Evolutionary conservation across 2,329 filamentous ascomycete genomes (phyloP), one percentile per base, ranked within the genome.

Genomic region (Penicillium sp.): DNA sequence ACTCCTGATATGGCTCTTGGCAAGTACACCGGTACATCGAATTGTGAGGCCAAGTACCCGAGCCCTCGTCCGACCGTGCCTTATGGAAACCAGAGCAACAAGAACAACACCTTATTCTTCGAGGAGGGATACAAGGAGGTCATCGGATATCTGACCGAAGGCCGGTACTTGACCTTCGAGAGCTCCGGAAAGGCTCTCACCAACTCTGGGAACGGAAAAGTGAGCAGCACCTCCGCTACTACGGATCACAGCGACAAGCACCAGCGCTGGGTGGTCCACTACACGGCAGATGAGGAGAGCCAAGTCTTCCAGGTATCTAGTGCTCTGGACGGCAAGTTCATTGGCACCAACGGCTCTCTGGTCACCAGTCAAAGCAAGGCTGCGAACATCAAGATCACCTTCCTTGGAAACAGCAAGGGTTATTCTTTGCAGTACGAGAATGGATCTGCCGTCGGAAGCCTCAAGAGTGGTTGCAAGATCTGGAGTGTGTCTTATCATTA

Each of bases 61-160:
- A 55, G 65, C 3, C 59, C 69, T 12, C 67, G 72, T 12, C 79
- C 79, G 5, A 65, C 74, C 0, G 76, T 81, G 2, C 81, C 81
- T 0, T 83, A 82, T 59, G 74, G 72, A 10, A 58, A 71, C 18
- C 70, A 76, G 44, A 65, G 68, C 8, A 70, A 73, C 9, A 69
- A 66, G 2, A 67, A 51, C 26, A 63, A 67, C 8, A 47, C 62
- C 4, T 58, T 67, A 29, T 73, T 73, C 38, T 77, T 76, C n/a
- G 81, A 83, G 58, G 68, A 78, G 34, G 81, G 81, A 1, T 83
- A 77, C 72, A 84, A 84, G 65, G 60, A 73, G 29, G 72, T 80
- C 28, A 70, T 80, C 2, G 81, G 81, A 1, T 70, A 74, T 21
- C 66, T 83, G 24, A 82, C 79, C 5, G 81, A 83, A 61, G 81